Conservation (phyloP, 176 grass and related monocot species). For the Musa schizocarpa region DNA sequence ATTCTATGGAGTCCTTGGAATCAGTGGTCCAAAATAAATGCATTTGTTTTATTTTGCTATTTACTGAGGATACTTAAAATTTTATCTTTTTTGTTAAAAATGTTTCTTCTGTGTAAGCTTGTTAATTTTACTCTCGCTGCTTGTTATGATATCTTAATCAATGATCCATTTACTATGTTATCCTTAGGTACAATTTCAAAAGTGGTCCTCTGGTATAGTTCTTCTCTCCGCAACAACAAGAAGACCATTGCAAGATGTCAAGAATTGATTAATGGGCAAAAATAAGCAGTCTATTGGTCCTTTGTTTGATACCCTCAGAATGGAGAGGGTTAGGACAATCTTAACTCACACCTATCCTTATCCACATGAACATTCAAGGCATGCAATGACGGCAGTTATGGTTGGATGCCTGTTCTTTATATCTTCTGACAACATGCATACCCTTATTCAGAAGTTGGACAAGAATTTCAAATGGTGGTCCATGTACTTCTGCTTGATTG, state of each 20-base stretch:
- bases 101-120: not conserved
- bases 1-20: not conserved
- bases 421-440: constrained; percentile 87
- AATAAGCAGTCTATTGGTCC: constrained; percentile 44
- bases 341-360: constrained; percentile 73
- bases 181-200: not conserved
- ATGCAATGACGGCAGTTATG: constrained; percentile 77
- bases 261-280: constrained; percentile 20
- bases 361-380: constrained; percentile 80
- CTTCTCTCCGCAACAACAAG: not conserved
- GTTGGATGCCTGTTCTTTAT: constrained; percentile 81
- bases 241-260: not conserved
- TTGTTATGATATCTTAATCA: not conserved
- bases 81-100: not conserved
- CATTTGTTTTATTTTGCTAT: not conserved
- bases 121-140: not conserved
- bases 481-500: constrained; percentile 94
- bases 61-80: not conserved
- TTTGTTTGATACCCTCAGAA: constrained; percentile 72
- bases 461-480: constrained; percentile 99
- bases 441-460: constrained; percentile 82
- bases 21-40: not conserved
- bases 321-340: constrained; percentile 85
- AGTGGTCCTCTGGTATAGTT: not conserved
- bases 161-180: not conserved